Percentiles rank a stretch among this genome's conserved stretches.
Conservation (phyloP, 495 filamentous ascomycete species). For the Lasiosphaeria hispida region DNA sequence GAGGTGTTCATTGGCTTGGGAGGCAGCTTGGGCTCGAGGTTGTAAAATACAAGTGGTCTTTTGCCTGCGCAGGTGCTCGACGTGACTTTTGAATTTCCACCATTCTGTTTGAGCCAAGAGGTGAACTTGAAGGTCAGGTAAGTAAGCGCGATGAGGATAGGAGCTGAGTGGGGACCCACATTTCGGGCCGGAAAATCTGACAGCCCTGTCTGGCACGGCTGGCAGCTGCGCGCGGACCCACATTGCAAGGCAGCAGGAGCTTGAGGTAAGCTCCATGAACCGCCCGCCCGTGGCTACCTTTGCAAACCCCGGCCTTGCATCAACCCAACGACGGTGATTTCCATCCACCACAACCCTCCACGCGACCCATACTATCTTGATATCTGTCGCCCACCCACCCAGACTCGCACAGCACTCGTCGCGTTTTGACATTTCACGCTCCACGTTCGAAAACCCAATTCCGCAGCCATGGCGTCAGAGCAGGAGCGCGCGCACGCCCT, state of each 20-base stretch:
- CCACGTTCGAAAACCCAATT: neutral
- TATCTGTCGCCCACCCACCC: neutral
- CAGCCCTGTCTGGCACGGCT: neutral
- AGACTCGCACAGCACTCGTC: neutral
- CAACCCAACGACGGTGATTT: conserved; percentile 6
- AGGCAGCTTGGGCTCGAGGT: too few relatives aligned
- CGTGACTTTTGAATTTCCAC: too few relatives aligned
- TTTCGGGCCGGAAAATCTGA: neutral
- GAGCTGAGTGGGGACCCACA: too few relatives aligned
- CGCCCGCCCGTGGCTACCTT: conserved; percentile 12
- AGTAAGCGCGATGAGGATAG: too few relatives aligned
- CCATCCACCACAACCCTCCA: neutral
- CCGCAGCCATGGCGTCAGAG: conserved; percentile 40
- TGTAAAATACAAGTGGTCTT: too few relatives aligned
- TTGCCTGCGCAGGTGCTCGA: too few relatives aligned
- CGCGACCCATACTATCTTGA: neutral
- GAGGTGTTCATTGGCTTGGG: too few relatives aligned
- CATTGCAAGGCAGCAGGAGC: conserved; percentile 15
- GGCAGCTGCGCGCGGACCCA: conserved; percentile 3
- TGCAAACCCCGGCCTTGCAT: neutral
- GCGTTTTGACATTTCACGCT: neutral
- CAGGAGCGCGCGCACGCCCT: conserved; percentile 79
- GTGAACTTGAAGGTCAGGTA: too few relatives aligned
- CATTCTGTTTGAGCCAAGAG: too few relatives aligned
- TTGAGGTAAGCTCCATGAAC: conserved; percentile 16